These are phyloP conservation scores for Gentiana macrophylla DNA, from an alignment of 257 asterid species.

Conservation along the genomic window DNA sequence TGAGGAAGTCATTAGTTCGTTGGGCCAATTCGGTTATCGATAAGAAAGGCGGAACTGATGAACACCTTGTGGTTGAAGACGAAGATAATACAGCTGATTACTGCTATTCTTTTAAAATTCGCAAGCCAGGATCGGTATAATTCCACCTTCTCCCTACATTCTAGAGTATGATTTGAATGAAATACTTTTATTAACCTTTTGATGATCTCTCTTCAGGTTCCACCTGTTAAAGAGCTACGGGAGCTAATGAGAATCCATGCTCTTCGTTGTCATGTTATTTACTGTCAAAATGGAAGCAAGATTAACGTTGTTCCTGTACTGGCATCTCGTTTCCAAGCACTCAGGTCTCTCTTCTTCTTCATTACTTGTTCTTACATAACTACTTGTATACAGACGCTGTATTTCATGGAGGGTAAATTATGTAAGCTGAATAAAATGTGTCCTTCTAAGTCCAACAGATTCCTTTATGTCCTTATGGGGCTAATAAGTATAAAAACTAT, in stretches of 20 bases:
- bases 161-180: slow-evolving; percentile 1
- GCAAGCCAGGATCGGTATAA: slow-evolving; percentile 65
- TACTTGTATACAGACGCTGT: too few species aligned
- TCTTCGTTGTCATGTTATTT: slow-evolving; percentile 79
- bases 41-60: slow-evolving; percentile 54
- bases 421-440: too few species aligned
- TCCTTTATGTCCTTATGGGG: too few species aligned
- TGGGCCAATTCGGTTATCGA: slow-evolving; percentile 68
- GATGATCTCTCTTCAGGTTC: slow-evolving; percentile 40
- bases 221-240: slow-evolving; percentile 68
- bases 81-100: slow-evolving; percentile 85
- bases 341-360: slow-evolving; percentile 43
- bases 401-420: too few species aligned
- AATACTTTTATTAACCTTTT: neutral
- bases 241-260: slow-evolving; percentile 94
- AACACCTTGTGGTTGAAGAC: slow-evolving; percentile 79
- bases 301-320: slow-evolving; percentile 85
- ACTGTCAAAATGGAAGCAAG: slow-evolving; percentile 83
- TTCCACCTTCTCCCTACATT: neutral
- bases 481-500: too few species aligned
- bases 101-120: slow-evolving; percentile 89
- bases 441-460: too few species aligned
- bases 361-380: neutral
- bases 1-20: slow-evolving; percentile 81
- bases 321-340: slow-evolving; percentile 98